Evolutionary conservation across 306 rosid species (phyloP).

Genomic region (Begonia fuchsioides): DNA sequence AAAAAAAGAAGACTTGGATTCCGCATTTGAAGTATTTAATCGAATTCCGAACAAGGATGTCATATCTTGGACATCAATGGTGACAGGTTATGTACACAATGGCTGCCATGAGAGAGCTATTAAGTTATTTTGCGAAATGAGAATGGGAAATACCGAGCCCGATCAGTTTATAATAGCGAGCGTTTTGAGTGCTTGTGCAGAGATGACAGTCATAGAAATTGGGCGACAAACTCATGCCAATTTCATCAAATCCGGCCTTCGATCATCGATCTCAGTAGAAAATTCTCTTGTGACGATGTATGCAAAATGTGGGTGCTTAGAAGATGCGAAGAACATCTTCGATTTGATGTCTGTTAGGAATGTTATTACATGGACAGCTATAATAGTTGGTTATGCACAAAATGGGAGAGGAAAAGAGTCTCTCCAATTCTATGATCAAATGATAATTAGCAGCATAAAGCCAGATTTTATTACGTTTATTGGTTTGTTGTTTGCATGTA

Average conservation of each 20-base stretch:
- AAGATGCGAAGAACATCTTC: constrained; percentile 54
- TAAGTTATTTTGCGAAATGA: constrained; percentile 53
- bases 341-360: constrained; percentile 38
- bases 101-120: constrained; percentile 54
- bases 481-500: constrained; percentile 84
- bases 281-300: constrained; percentile 80
- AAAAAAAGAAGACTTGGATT: constrained; percentile 36
- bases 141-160: constrained; percentile 36
- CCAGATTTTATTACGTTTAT: constrained; percentile 80
- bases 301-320: constrained; percentile 81
- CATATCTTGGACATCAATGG: constrained; percentile 85
- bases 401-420: constrained; percentile 80
- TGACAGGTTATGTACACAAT: constrained; percentile 64
- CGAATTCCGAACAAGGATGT: constrained; percentile 56
- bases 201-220: constrained; percentile 53
- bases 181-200: constrained; percentile 70
- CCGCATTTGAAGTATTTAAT: constrained; percentile 46
- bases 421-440: constrained; percentile 47
- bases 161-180: constrained; percentile 65
- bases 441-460: constrained; percentile 52
- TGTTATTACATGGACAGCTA: constrained; percentile 84
- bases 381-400: constrained; percentile 82
- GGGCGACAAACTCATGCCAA: constrained; percentile 73
- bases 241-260: constrained; percentile 47
- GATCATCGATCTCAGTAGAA: constrained; percentile 39